Evolutionary conservation across 2,329 filamentous ascomycete species (phyloP).

Genomic region (Apiospora marii): DNA sequence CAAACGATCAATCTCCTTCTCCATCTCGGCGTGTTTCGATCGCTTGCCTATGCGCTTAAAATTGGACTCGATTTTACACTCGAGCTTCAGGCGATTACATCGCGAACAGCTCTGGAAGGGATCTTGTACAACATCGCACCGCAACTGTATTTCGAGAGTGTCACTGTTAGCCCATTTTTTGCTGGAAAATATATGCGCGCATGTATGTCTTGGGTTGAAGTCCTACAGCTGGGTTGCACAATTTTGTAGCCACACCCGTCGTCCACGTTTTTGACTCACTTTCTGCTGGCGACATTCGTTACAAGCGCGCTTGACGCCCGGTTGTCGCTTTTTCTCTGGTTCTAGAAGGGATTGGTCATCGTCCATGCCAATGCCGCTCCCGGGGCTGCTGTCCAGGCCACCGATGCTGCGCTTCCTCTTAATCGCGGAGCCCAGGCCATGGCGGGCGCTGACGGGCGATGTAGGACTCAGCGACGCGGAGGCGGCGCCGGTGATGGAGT

Average conservation of each 20-base stretch:
- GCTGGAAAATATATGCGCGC: slow-evolving; percentile 2
- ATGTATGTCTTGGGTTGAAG: slow-evolving; percentile 26
- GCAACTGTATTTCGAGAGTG: slow-evolving; percentile 60
- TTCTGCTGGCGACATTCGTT: slow-evolving; percentile 89
- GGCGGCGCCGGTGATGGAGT: slow-evolving; percentile 52
- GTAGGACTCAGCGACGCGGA: slow-evolving; percentile 62
- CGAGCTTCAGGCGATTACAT: slow-evolving; percentile 80
- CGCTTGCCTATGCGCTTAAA: slow-evolving; percentile 87
- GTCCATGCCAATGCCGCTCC: slow-evolving; percentile 57
- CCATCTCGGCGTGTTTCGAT: slow-evolving; percentile 86
- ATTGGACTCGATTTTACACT: slow-evolving; percentile 87
- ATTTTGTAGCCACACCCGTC: slow-evolving; percentile 22
- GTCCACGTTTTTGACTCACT: slow-evolving; percentile 57
- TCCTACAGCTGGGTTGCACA: slow-evolving; percentile 22
- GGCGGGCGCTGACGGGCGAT: slow-evolving; percentile 62
- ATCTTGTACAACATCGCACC: slow-evolving; percentile 84
- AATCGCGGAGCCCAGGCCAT: slow-evolving; percentile 47
- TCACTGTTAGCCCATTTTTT: slow-evolving; percentile 15
- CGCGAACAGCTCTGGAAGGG: slow-evolving; percentile 80
- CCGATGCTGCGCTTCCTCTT: slow-evolving; percentile 68
- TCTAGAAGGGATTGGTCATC: slow-evolving; percentile 64
- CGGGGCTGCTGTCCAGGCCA: slow-evolving; percentile 67
- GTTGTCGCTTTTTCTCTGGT: slow-evolving; percentile 68
- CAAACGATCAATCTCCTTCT: slow-evolving; percentile 78
- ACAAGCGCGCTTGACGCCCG: slow-evolving; percentile 79